Evolutionary conservation across 2,329 filamentous ascomycete species (phyloP).

Genomic region (Claviceps digitariae): DNA sequence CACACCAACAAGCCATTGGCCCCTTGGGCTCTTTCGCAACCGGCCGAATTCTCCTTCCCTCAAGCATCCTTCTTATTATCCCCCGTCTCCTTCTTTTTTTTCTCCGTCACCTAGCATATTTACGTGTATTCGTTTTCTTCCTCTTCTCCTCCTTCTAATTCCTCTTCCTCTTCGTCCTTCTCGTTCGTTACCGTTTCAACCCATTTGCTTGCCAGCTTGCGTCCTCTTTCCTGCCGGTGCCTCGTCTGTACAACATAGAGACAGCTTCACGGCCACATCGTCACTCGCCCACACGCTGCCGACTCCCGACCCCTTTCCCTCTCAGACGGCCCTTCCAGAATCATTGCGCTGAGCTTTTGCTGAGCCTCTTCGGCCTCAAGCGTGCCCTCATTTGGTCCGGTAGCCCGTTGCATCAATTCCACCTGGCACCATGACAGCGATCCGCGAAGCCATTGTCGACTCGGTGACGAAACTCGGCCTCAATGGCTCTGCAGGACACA

Average conservation of each 20-base stretch:
- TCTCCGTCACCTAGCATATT: background rate
- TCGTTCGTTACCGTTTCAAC: no score
- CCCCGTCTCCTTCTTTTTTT: background rate
- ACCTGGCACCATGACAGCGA: constrained; percentile 10
- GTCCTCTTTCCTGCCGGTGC: background rate
- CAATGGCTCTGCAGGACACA: constrained; percentile 17
- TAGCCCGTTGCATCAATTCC: background rate
- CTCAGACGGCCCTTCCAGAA: background rate
- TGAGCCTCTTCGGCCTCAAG: background rate
- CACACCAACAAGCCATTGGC: no score
- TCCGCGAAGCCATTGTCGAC: constrained; percentile 14
- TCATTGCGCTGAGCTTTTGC: background rate
- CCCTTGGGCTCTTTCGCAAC: no score
- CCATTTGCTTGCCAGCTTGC: background rate
- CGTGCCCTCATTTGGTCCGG: background rate
- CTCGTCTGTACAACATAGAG: background rate
- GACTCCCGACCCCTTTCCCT: background rate
- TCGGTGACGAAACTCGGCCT: constrained; percentile 19
- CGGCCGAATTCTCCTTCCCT: background rate
- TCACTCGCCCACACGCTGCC: background rate
- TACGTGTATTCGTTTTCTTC: background rate
- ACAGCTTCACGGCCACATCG: background rate
- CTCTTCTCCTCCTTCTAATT: background rate
- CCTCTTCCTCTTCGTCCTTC: background rate
- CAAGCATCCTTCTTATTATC: background rate